Conservation (phyloP, 331 rosid genomes). For the Quercus tomentella region DNA sequence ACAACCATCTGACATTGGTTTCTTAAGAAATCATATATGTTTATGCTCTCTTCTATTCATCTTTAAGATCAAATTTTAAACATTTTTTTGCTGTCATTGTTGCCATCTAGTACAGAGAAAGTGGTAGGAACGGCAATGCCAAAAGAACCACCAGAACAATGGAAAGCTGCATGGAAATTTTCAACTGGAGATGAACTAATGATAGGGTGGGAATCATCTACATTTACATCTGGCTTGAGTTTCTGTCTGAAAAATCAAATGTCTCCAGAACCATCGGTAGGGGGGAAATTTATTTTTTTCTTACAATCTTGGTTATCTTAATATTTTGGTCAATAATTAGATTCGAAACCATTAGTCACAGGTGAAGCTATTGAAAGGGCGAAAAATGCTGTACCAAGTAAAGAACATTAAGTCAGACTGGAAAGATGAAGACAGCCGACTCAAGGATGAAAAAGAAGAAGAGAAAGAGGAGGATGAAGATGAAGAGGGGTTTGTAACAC, state of each 20-base stretch:
- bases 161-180: conserved; percentile 68
- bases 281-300: conserved; percentile 1
- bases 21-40: background rate
- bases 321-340: conserved; percentile 8
- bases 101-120: conserved; percentile 85
- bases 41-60: background rate
- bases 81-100: conserved; percentile 23
- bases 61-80: conserved; percentile 20
- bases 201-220: conserved; percentile 55
- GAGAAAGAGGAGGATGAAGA: conserved; percentile 19
- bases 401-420: conserved; percentile 24
- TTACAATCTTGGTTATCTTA: background rate
- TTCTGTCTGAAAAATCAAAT: conserved; percentile 47
- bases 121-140: conserved; percentile 87
- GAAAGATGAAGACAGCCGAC: conserved; percentile 16
- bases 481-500: conserved; percentile 64
- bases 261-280: conserved; percentile 62
- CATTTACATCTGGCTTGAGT: conserved; percentile 47
- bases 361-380: conserved; percentile 78
- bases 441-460: conserved; percentile 8
- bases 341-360: conserved; percentile 27
- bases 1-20: no score
- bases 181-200: conserved; percentile 78
- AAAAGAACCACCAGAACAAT: conserved; percentile 61
- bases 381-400: conserved; percentile 60